Evolutionary conservation across 2,329 filamentous ascomycete species (phyloP), one percentile per base, ranked within the genome.

Genomic region (Clarireedia monteithiana): DNA sequence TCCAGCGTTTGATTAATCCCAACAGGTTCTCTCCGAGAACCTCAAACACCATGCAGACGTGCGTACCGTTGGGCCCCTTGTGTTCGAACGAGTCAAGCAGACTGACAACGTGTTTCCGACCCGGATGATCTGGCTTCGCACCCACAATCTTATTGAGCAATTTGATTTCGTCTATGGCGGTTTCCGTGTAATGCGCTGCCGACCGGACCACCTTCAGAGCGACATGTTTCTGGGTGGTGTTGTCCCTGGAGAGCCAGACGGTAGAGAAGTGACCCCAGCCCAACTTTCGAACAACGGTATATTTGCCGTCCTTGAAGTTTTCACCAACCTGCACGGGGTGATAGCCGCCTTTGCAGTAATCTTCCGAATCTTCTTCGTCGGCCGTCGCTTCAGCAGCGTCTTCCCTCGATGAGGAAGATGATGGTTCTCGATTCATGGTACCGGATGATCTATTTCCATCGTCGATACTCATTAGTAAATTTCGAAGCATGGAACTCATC

Each of bases 191-290:
- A 77, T 99, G 94, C 59, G 92, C 91, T 57, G 94, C 94, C 38
- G 92, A 97, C 66, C 94, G 89, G 60, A 99, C 94, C 59, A 99
- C 92, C 75, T 99, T 99, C 66, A 99, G 81, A 55, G 94, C 94
- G 68, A 99, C 94, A 72, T 99, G 94, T 75, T 95, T 96, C 69
- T 86, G 85, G 58, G 85, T 91, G 58, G 79, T 83, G 68, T 95
- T 96, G 75, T 97, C 92, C 72, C 88, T 75, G 61, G 83, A 86
- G 48, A 87, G 74, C 84, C 84, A 97, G 64, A 97, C 92, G 36
- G 92, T 99, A n/a, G 92, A 96, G 75, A 97, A 99, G 70, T 97
- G 92, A 61, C 94, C 94, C 92, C 92, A 97, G 64, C 92, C 92
- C 53, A 97, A 80, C 77, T 97, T 97, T 74, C 91, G 88, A 72